Base-by-base conservation (phyloP, 805 yeast genomes). In the Lachancea waltii region DNA sequence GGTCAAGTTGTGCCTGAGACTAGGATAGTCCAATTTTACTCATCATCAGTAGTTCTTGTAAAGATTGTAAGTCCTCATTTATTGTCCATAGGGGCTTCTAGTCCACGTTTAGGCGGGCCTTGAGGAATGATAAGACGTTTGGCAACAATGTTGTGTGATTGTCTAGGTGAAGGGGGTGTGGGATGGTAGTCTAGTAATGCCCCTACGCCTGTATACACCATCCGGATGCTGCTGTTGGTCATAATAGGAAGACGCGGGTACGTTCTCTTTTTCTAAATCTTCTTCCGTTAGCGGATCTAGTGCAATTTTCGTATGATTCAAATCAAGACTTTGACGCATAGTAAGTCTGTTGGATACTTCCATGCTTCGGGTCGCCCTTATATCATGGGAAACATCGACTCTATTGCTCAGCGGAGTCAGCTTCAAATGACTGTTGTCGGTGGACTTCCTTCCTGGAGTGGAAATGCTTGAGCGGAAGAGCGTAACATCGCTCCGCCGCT, bases 391-490 rank as follows among this genome's bases (percentile, higher is more conserved):
- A 17, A 17, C 25, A 4, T 30, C n/a, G 8, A 10, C 30, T n/a
- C 22, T 13, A 7, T 21, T 23, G 35, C 18, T 33, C 41, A 31
- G 37, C 36, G 31, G 23, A n/a, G 29, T 9, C 26, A 27, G 3
- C 33, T 38, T 47, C 20, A 59, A 33, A 44, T 57, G 63, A 30
- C 60, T 54, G 34, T 55, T 56, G 38, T 56, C 63, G 2, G 62
- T 56, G 10, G 60, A 56, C 38, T 58, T 56, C 22, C 62, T 45
- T 3, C 63, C 63, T 1, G 63, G 62, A 1, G 58, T 51, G 3
- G 62, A 56, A 14, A 59, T 52, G 39, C 64, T 58, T 5, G 62
- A 56, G 32, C 63, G 38, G 40, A 58, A 57, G 32, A 50, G 50
- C 10, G 52, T 40, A 1, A 60, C 52, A 19, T 58, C 59, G 18